Evolutionary conservation across 2,329 filamentous ascomycete genomes (phyloP).

Genomic region (Sordariomycetes sp.): DNA sequence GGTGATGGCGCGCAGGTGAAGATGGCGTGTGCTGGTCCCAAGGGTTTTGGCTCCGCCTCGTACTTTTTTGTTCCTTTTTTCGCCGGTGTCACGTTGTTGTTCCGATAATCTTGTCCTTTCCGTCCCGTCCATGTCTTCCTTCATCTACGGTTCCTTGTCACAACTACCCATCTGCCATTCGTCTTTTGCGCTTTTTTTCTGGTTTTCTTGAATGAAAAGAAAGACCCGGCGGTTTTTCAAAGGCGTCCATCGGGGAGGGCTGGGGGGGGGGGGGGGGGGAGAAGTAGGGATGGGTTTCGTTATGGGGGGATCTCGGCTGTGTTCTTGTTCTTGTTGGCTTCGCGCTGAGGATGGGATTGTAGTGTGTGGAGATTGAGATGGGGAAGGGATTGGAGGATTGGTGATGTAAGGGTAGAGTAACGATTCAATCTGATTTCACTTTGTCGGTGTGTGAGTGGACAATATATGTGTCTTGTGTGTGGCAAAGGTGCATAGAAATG

Average conservation of each 20-base stretch:
- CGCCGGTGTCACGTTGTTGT: neutral
- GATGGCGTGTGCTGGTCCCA: neutral
- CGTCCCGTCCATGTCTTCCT: neutral
- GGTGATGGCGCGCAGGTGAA: neutral
- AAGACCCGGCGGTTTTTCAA: neutral
- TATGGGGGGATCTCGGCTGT: no score
- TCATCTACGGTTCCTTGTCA: neutral
- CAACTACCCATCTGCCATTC: neutral
- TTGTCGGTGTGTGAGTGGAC: no score
- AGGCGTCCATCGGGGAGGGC: neutral
- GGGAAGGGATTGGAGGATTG: no score
- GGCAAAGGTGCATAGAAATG: no score
- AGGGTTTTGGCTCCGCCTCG: conserved; percentile 3
- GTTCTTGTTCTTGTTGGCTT: no score
- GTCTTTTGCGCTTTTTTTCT: neutral
- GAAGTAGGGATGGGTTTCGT: neutral
- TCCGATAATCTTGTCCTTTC: no score
- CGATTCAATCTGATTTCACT: neutral
- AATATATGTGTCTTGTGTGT: no score
- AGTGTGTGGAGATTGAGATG: no score
- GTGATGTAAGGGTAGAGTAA: neutral
- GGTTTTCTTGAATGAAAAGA: conserved; percentile 3
- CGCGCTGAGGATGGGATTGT: no score
- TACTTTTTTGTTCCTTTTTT: no score
- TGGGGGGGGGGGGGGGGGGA: neutral